Percentiles rank a stretch among this genome's conserved stretches.
Evolutionary conservation across 169 alveolate species (phyloP).

Genomic region (Plasmodium reichenowi): DNA sequence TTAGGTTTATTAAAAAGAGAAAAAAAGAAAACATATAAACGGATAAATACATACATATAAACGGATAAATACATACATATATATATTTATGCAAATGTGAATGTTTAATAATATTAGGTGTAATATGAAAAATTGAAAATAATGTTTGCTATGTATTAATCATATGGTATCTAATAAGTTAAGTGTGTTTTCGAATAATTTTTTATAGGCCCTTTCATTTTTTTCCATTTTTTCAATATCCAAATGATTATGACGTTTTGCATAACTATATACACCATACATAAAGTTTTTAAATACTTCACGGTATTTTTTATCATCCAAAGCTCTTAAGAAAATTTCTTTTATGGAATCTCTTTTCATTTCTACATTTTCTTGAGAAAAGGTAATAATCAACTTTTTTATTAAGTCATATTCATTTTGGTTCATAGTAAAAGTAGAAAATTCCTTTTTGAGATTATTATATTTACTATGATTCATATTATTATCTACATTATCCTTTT

Average conservation of each 20-base stretch:
- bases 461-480: constrained; percentile 7
- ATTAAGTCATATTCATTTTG: constrained; percentile 17
- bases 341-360: background rate
- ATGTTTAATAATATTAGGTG: too few relatives aligned
- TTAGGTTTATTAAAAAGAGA: too few relatives aligned
- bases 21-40: too few relatives aligned
- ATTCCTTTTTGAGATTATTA: background rate
- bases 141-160: background rate
- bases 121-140: too few relatives aligned
- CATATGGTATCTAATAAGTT: constrained; percentile 8
- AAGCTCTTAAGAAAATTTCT: constrained; percentile 10
- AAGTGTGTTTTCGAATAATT: constrained; percentile 5
- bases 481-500: background rate
- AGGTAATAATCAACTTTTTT: constrained; percentile 9
- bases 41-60: too few relatives aligned
- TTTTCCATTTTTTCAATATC: background rate
- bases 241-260: constrained; percentile 30
- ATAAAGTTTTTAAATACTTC: constrained; percentile 8
- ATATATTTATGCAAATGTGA: too few relatives aligned
- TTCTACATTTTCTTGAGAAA: constrained; percentile 1
- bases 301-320: constrained; percentile 18
- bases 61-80: too few relatives aligned
- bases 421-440: constrained; percentile 2
- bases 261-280: constrained; percentile 26
- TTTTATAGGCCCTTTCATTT: background rate